Evolutionary conservation across 2,329 filamentous ascomycete genomes (phyloP), one percentile per base, ranked within the genome.

Genomic region (Fusarium sp.): DNA sequence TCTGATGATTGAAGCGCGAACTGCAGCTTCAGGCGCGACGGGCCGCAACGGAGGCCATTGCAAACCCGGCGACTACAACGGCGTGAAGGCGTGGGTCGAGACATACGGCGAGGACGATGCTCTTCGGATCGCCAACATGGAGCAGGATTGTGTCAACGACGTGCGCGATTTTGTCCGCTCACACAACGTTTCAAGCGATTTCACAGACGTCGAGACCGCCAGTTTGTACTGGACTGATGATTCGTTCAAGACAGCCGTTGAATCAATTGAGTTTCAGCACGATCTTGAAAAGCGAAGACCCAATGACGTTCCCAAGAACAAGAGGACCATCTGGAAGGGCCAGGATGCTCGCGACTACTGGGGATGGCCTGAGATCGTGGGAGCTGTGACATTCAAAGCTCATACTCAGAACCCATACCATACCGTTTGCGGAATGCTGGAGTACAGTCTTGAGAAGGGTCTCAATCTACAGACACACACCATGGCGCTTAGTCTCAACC

Each of bases 181-280:
- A 4, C 37, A 70, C 14, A 70, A 70, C 11, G 23, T 70, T 19
- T 70, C 67, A 1, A 70, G 67, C 18, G 67, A 70, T 4, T 70
- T 70, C n/a, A 70, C 67, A 2, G 67, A 70, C 0, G 67, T 70
- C 1, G 67, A 70, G 31, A 70, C 60, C 1, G 67, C 54, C 0
- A 66, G 60, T 57, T n/a, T 70, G 14, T 70, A 66, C 27, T 70
- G 67, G 67, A 70, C 66, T 18, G 69, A 51, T 15, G 66, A 66
- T n/a, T 33, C 67, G 2, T 70, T 70, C 14, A 68, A 70, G 15
- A 46, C 46, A 10, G 67, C 66, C 27, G 39, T 70, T 10, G 19
- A 61, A 18, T 56, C 51, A 15, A 61, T 70, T 14, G 49, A 70
- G 23, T 61, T 70, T n/a, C 61, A 66, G 45, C 54, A 70, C 27